Evolutionary conservation across 2,329 filamentous ascomycete genomes (phyloP).

Genomic region (Ophiocordyceps camponoti-leonardi): DNA sequence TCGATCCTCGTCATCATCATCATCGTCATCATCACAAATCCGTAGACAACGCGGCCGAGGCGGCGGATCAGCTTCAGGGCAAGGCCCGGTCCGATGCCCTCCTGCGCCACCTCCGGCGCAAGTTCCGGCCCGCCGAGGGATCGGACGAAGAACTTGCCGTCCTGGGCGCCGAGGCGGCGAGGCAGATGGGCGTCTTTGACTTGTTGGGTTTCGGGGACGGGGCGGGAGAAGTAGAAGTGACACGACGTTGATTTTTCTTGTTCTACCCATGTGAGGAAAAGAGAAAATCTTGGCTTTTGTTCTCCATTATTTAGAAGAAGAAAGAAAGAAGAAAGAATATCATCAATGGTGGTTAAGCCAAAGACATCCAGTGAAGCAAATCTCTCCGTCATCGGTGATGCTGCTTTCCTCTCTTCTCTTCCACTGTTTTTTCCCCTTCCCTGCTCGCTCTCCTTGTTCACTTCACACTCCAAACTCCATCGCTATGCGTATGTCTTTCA

Average conservation of each 20-base stretch:
- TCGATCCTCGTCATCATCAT: too few species aligned
- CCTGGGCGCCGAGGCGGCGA: slow-evolving; percentile 16
- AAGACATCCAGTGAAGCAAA: too few species aligned
- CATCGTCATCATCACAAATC: slow-evolving; percentile 10
- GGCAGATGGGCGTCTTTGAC: slow-evolving; percentile 26
- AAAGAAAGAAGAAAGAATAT: too few species aligned
- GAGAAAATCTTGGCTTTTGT: too few species aligned
- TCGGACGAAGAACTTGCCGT: slow-evolving; percentile 8
- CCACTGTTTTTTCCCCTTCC: too few species aligned
- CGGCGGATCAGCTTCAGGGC: slow-evolving; percentile 14
- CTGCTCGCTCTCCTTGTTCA: too few species aligned
- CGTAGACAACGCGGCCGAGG: slow-evolving; percentile 1
- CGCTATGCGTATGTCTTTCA: slow-evolving; percentile 19
- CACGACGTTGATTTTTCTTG: too few species aligned
- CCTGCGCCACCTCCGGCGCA: slow-evolving; percentile 23
- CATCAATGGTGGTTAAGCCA: too few species aligned
- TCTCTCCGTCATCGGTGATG: too few species aligned
- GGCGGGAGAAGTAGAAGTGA: not conserved
- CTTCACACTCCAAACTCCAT: slow-evolving; percentile 16
- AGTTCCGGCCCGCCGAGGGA: slow-evolving; percentile 15
- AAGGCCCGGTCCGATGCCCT: slow-evolving; percentile 20
- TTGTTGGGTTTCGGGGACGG: slow-evolving; percentile 5
- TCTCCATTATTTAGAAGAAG: too few species aligned
- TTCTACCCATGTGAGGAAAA: not conserved
- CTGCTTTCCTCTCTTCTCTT: too few species aligned